These are phyloP conservation scores for Apodospora peruviana DNA, from an alignment of 495 filamentous ascomycete genomes.

Conservation along the genomic window DNA sequence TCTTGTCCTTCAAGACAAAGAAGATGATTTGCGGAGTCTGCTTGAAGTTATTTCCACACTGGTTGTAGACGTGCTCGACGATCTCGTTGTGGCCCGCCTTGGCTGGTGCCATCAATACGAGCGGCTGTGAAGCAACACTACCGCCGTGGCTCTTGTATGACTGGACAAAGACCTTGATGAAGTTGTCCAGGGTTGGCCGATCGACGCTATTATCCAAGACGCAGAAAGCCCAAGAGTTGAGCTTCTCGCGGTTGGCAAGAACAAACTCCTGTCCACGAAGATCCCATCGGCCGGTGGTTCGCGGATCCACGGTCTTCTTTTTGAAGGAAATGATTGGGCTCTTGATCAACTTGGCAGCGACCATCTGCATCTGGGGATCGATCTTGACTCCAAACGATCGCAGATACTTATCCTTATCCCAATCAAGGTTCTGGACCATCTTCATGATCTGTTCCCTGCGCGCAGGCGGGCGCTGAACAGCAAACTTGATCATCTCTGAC, in stretches of 20 bases:
- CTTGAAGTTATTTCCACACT: constrained; percentile 10
- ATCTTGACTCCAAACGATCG: constrained; percentile 64
- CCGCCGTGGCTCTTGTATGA: constrained; percentile 71
- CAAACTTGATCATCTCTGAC: constrained; percentile 80
- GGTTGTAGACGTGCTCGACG: constrained; percentile 11
- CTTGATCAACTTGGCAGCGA: constrained; percentile 65
- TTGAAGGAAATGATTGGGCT: constrained; percentile 66
- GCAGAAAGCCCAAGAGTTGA: constrained; percentile 66
- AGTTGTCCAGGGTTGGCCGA: constrained; percentile 45
- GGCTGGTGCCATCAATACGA: constrained; percentile 13
- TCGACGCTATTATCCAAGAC: constrained; percentile 21
- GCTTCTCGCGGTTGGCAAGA: constrained; percentile 46
- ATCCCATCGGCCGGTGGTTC: constrained; percentile 72
- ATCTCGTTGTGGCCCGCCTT: constrained; percentile 15
- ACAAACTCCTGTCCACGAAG: constrained; percentile 74
- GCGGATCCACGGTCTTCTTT: constrained; percentile 44
- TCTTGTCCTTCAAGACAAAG: constrained; percentile 65
- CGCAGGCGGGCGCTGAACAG: constrained; percentile 55
- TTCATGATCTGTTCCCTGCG: constrained; percentile 58
- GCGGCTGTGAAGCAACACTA: constrained; percentile 37
- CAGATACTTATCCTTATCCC: constrained; percentile 62
- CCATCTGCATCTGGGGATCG: constrained; percentile 50
- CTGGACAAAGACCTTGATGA: constrained; percentile 53
- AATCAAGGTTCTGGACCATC: constrained; percentile 63
- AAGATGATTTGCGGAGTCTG: constrained; percentile 57